Evolutionary conservation across 1,284 basidiomycete genomes (phyloP).

Genomic region (Microbotryomycetes sp.): DNA sequence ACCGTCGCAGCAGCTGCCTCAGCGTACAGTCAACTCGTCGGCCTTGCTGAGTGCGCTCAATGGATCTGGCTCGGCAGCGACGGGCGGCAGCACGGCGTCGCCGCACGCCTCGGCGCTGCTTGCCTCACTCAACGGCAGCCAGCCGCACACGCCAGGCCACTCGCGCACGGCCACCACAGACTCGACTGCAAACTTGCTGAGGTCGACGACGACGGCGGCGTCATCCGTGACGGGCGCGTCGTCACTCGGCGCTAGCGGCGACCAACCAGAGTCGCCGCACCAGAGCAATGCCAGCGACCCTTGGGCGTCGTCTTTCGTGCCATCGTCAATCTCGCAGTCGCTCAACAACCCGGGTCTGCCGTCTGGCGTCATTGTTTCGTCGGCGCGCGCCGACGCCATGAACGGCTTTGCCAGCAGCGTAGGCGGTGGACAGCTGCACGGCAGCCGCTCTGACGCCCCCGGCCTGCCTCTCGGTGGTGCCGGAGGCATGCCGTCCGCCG

Average conservation of each 20-base stretch:
- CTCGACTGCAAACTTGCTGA: background rate
- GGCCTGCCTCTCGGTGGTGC: background rate
- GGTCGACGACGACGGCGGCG: slow-evolving; percentile 19
- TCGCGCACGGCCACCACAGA: background rate
- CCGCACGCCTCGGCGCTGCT: slow-evolving; percentile 3
- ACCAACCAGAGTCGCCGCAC: background rate
- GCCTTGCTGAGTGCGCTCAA: slow-evolving; percentile 7
- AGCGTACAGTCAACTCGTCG: background rate
- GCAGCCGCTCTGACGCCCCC: background rate
- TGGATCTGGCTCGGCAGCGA: background rate
- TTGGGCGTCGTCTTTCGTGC: slow-evolving; percentile 40
- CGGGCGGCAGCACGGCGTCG: too few relatives aligned
- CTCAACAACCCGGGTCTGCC: slow-evolving; percentile 44
- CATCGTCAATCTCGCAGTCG: slow-evolving; percentile 38
- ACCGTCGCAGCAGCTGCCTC: background rate
- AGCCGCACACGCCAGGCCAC: background rate
- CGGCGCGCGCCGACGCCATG: slow-evolving; percentile 26
- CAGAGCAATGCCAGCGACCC: background rate
- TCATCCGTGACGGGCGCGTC: slow-evolving; percentile 16
- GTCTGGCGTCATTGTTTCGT: slow-evolving; percentile 27
- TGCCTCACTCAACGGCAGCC: slow-evolving; percentile 5
- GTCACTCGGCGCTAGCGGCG: slow-evolving; percentile 1
- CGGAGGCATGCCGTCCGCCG: slow-evolving; percentile 36
- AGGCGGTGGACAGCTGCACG: background rate
- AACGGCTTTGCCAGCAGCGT: slow-evolving; percentile 8